Base-by-base conservation (phyloP, 495 filamentous ascomycete species). In the Aspergillus avenaceus region DNA sequence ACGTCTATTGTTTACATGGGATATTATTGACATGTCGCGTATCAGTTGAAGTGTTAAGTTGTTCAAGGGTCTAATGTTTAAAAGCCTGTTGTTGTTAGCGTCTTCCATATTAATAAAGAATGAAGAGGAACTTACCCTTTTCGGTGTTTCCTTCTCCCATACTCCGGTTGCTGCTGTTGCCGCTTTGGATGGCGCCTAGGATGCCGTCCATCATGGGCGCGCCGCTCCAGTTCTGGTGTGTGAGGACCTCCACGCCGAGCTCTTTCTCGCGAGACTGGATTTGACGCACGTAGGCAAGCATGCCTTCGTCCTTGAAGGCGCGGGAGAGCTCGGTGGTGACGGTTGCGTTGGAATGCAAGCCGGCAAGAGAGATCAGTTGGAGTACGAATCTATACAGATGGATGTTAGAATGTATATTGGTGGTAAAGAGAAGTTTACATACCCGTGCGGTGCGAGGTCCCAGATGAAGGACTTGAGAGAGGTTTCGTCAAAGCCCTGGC, bases 151-250 rank as follows among this genome's bases (percentile, higher is more conserved):
- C 87, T 46, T 88, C 85, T 0, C 87, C 87, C 87, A 91, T 89
- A 63, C 86, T 86, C 76, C 81, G 89, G 62, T 78, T 88, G 41
- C 81, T 78, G 54, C 83, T 87, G 66, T 88, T 96, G 11, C 93
- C 91, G 60, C 88, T 96, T 71, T 95, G 89, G 53, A 97, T 92
- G 1, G 87, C 83, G 2, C 92, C 91, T 26, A 98, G 59, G 27
- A 98, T 93, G 2, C 90, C 92, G 71, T 98, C 93, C 50, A 97
- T 84, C 62, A 96, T 96, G 14, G 74, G 75, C 0, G 93, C 93
- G 9, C 93, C 93, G 59, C 90, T 96, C 92, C 93, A 98, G 61
- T 95, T 96, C 76, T 98, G 93, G 66, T 98, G 93, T 26, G 92
- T 98, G 49, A 98, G 75, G 13, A 98, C 93, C 62, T 98, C 93